A percentile compares a stretch with the other conserved stretches of the same genome.
Conservation (phyloP, 2,329 filamentous ascomycete species). For the Paraphoma chrysanthemicola region DNA sequence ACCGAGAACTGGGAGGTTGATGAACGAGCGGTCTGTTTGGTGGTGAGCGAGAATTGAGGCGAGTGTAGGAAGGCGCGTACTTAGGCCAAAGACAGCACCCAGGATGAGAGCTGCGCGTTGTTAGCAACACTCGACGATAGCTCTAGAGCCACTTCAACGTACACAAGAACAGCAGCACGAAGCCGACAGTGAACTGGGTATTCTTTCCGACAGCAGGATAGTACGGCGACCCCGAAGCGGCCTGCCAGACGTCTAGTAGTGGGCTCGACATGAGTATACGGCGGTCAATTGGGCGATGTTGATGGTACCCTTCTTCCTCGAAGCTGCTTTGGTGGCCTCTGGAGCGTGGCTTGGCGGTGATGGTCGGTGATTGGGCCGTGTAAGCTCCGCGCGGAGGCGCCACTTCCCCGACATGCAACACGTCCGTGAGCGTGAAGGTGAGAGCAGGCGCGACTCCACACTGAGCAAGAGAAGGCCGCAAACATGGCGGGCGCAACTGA, state of each 20-base stretch:
- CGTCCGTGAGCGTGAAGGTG: slow-evolving; percentile 5
- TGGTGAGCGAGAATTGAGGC: slow-evolving; percentile 62
- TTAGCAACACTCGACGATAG: slow-evolving; percentile 33
- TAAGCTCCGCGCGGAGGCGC: slow-evolving; percentile 21
- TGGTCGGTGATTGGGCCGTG: slow-evolving; percentile 23
- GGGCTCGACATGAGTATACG: slow-evolving; percentile 56
- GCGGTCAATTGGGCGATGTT: slow-evolving; percentile 20
- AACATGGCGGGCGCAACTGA: slow-evolving; percentile 46
- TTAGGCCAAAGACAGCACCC: slow-evolving; percentile 82
- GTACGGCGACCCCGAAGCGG: slow-evolving; percentile 86
- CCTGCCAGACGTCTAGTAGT: slow-evolving; percentile 86
- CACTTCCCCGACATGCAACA: slow-evolving; percentile 22
- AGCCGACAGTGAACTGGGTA: slow-evolving; percentile 82
- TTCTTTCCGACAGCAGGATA: slow-evolving; percentile 80
- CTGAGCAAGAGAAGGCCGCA: slow-evolving; percentile 10
- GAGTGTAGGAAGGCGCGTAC: slow-evolving; percentile 59
- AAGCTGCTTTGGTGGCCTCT: slow-evolving; percentile 38
- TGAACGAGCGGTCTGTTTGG: slow-evolving; percentile 77
- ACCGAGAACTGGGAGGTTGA: slow-evolving; percentile 78
- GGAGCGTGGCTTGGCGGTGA: slow-evolving; percentile 11
- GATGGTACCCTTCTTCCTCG: slow-evolving; percentile 3
- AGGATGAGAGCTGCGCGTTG: slow-evolving; percentile 65
- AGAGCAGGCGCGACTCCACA: slow-evolving; percentile 17
- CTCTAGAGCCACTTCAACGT: slow-evolving; percentile 25
- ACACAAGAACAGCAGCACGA: slow-evolving; percentile 75